Evolutionary conservation across 192 early-diverging fungal species (phyloP).

Genomic region (Backusella sp.): DNA sequence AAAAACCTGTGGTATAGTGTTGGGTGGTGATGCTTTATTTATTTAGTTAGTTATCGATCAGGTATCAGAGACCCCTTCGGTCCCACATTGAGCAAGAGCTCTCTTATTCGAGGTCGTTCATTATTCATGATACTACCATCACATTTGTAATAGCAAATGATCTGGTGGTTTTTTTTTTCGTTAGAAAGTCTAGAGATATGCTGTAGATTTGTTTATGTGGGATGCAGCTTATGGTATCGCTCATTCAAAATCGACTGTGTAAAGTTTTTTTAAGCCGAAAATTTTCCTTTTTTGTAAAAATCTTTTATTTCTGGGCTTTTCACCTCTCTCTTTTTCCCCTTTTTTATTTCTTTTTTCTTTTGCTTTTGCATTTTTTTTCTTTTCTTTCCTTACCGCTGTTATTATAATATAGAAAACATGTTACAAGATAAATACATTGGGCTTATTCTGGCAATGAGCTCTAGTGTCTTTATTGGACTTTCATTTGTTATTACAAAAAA

Average conservation of each 20-base stretch:
- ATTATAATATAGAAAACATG: conserved; percentile 24
- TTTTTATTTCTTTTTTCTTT: not conserved
- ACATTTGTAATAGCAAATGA: too few species aligned
- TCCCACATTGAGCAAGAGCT: too few species aligned
- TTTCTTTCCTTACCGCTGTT: not conserved
- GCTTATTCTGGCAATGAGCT: conserved; percentile 83
- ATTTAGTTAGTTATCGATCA: too few species aligned
- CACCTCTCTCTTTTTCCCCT: not conserved
- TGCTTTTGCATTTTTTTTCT: not conserved
- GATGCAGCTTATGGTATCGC: not conserved
- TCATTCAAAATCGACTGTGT: not conserved
- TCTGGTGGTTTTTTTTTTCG: too few species aligned
- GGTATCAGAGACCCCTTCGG: too few species aligned
- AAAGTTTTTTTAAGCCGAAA: not conserved
- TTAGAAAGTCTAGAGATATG: not conserved
- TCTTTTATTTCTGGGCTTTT: not conserved
- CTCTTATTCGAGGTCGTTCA: too few species aligned
- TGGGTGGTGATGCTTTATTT: not conserved
- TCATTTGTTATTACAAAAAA: conserved; percentile 94
- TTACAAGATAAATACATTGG: conserved; percentile 80
- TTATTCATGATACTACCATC: too few species aligned
- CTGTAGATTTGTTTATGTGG: not conserved
- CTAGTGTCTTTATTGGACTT: conserved; percentile 85
- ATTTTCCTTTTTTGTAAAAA: not conserved
- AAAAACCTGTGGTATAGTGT: not conserved